These are phyloP conservation scores for Rutstroemia sp. DNA, from an alignment of 2,329 filamentous ascomycete genomes.

Conservation along the genomic window DNA sequence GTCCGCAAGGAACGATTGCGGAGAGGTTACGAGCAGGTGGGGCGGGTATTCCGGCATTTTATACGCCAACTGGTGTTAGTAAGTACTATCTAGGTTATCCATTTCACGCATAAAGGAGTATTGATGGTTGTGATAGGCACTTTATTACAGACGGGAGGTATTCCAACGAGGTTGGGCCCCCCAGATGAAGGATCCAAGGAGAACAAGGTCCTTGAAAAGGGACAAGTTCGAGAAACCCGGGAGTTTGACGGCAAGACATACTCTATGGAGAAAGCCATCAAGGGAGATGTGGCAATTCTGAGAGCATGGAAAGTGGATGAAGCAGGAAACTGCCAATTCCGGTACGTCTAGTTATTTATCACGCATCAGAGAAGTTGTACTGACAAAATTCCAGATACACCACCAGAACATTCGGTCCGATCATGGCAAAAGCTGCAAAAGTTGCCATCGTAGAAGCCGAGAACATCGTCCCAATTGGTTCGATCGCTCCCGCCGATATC, in stretches of 20 bases:
- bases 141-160: conserved; percentile 58
- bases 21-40: conserved; percentile 65
- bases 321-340: conserved; percentile 57
- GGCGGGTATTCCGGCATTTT: conserved; percentile 72
- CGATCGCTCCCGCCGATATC: conserved; percentile 64
- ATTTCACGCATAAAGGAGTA: neutral
- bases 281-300: conserved; percentile 69
- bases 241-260: conserved; percentile 67
- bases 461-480: conserved; percentile 68
- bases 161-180: conserved; percentile 54
- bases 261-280: conserved; percentile 69
- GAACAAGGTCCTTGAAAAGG: conserved; percentile 48
- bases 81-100: conserved; percentile 26
- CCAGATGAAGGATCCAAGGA: conserved; percentile 34
- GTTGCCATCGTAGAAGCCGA: conserved; percentile 78
- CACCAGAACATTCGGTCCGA: conserved; percentile 64
- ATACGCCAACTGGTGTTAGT: conserved; percentile 64
- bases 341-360: neutral
- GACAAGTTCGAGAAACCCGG: conserved; percentile 59
- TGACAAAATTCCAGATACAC: conserved; percentile 40
- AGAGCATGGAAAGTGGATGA: conserved; percentile 70
- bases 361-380: conserved; percentile 21
- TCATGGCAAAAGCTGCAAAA: conserved; percentile 75
- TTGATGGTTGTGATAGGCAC: conserved; percentile 38
- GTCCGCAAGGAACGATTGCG: conserved; percentile 65